Conservation (phyloP, 2,329 filamentous ascomycete species). For the Zalaria sp. region DNA sequence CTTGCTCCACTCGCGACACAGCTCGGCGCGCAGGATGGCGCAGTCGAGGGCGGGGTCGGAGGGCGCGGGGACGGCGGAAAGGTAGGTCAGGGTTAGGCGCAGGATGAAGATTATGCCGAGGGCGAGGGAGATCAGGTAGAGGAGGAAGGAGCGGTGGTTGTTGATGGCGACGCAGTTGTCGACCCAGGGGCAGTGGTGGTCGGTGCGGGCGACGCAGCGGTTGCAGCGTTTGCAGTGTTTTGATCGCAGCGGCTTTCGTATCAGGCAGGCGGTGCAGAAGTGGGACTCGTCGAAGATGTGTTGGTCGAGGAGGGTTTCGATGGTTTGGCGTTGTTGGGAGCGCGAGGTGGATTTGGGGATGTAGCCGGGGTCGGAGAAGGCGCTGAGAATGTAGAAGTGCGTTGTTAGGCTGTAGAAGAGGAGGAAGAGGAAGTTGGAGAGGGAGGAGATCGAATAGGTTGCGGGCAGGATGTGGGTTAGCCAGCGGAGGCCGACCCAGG, state of each 20-base stretch:
- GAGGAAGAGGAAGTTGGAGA: slow-evolving; percentile 66
- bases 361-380: slow-evolving; percentile 82
- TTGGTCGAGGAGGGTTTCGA: slow-evolving; percentile 68
- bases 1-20: slow-evolving; percentile 65
- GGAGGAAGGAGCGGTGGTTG: slow-evolving; percentile 89
- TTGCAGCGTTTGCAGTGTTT: slow-evolving; percentile 91
- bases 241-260: slow-evolving; percentile 77
- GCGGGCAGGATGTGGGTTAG: slow-evolving; percentile 53
- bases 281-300: slow-evolving; percentile 92
- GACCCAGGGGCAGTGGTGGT: slow-evolving; percentile 97
- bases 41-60: slow-evolving; percentile 38
- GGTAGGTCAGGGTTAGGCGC: slow-evolving; percentile 58
- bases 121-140: slow-evolving; percentile 72
- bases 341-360: slow-evolving; percentile 84
- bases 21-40: slow-evolving; percentile 56
- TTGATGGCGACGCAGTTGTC: slow-evolving; percentile 93
- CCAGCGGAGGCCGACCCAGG: slow-evolving; percentile 68
- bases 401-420: slow-evolving; percentile 49
- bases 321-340: slow-evolving; percentile 75
- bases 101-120: slow-evolving; percentile 61
- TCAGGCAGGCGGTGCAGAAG: slow-evolving; percentile 92
- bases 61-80: slow-evolving; percentile 43
- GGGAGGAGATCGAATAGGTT: slow-evolving; percentile 50
- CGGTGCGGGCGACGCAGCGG: slow-evolving; percentile 88
- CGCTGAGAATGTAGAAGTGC: slow-evolving; percentile 80